phyloP scores from a whole-genome alignment of 2,329 filamentous ascomycete species.

The Talaromyces funiculosus region DNA sequence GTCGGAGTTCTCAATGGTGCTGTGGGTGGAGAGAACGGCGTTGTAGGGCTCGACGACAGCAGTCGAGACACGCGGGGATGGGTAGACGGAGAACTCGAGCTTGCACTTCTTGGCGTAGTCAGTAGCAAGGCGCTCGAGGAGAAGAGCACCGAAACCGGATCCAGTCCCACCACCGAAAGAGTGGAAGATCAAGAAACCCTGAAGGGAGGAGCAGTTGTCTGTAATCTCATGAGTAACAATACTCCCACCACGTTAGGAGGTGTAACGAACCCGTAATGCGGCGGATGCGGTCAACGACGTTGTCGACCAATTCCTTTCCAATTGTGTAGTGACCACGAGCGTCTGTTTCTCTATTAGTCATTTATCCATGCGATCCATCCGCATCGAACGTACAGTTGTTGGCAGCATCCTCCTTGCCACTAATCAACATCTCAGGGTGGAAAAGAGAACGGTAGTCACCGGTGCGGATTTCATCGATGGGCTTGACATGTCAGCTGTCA shows the following conservation, averaged over 20 bases:
- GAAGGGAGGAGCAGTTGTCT: slow-evolving; percentile 62
- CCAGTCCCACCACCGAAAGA: slow-evolving; percentile 64
- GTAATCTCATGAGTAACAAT: neutral
- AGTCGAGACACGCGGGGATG: slow-evolving; percentile 58
- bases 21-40: slow-evolving; percentile 51
- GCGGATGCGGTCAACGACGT: slow-evolving; percentile 59
- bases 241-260: neutral
- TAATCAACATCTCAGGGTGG: slow-evolving; percentile 61
- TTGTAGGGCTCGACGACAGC: slow-evolving; percentile 67
- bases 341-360: slow-evolving; percentile 39
- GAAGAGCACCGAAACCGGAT: slow-evolving; percentile 60
- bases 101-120: slow-evolving; percentile 66
- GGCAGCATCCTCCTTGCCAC: slow-evolving; percentile 63
- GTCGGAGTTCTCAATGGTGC: slow-evolving; percentile 63
- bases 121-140: slow-evolving; percentile 58
- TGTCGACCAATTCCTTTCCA: slow-evolving; percentile 61
- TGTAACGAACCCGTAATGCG: slow-evolving; percentile 52
- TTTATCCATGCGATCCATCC: neutral
- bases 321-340: slow-evolving; percentile 65
- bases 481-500: slow-evolving; percentile 35
- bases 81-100: slow-evolving; percentile 62
- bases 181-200: slow-evolving; percentile 65
- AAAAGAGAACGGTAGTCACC: slow-evolving; percentile 59
- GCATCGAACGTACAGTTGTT: slow-evolving; percentile 54
- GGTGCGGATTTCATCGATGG: slow-evolving; percentile 62